Base-by-base conservation (phyloP, 441 rosid species). In the Erodium trifolium region DNA sequence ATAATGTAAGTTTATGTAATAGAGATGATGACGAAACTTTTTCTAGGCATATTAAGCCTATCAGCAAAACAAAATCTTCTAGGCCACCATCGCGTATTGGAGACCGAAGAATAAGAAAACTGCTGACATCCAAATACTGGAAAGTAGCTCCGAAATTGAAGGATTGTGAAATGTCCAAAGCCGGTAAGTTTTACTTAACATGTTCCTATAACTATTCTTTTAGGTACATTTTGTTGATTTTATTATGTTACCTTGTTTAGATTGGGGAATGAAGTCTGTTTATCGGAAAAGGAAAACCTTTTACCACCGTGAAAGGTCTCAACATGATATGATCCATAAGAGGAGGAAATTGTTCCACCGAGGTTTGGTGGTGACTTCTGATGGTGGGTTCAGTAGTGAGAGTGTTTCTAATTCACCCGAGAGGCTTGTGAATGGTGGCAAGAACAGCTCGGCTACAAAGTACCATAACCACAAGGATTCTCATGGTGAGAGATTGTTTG, bases 381-480 rank as follows among this genome's bases (percentile, higher is more conserved):
- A 81, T 75, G 86, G 87, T 67, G 82, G 81, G 39, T 74, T 72
- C 59, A 86, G 86, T 70, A 71, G 89, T 71, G 84, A 85, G 79
- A 91, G 93, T 77, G 94, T 88, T 80, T 83, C 88, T 67, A 87
- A 80, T 78, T 81, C 85, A 59, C 76, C 81, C 29, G 72, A 81
- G 65, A 84, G 84, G 76, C 75, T 78, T 70, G 74, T 60, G 65
- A 73, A 65, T 68, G 63, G 69, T 23, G 34, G 3, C 34, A 31
- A 31, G 34, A 31, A 31, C 34, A 31, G 34, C 34, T 31, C 34
- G 3, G 34, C 34, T 31, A 31, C 34, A 31, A 59, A 63, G 70
- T 76, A 67, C 9, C 73, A 67, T 64, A 78, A 31, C 34, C 34
- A 31, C 34, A 31, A 80, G 68, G 82, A 81, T 73, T 76, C 83